These are phyloP conservation scores for Trapa bicornis DNA, from an alignment of 345 rosid species.

Conservation along the genomic window DNA sequence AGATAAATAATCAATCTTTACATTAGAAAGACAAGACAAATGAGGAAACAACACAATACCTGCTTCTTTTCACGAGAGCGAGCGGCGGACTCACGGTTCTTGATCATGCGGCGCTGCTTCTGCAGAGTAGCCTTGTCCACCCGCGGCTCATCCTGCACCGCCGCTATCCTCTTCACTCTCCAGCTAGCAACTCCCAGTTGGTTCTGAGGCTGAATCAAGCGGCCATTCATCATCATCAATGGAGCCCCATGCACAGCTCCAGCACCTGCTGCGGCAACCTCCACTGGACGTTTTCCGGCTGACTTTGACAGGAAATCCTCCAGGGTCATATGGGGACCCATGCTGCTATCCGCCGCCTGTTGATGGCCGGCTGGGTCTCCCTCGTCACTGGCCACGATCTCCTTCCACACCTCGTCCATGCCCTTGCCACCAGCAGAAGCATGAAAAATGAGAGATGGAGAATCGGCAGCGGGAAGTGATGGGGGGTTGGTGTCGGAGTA, in stretches of 20 bases:
- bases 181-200: conserved; percentile 15
- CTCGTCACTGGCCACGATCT: conserved; percentile 33
- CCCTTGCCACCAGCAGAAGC: conserved; percentile 14
- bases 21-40: no score
- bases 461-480: conserved; percentile 4
- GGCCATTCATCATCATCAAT: conserved; percentile 9
- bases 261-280: conserved; percentile 16
- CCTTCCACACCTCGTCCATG: conserved; percentile 52
- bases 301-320: conserved; percentile 47
- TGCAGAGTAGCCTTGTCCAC: conserved; percentile 54
- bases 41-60: conserved; percentile 10
- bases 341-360: conserved; percentile 4
- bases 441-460: conserved; percentile 9
- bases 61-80: conserved; percentile 57
- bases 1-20: neutral
- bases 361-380: neutral
- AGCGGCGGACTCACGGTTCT: conserved; percentile 58
- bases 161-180: conserved; percentile 40
- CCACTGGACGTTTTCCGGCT: conserved; percentile 32
- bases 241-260: conserved; percentile 7
- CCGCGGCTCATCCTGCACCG: conserved; percentile 28
- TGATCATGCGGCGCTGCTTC: conserved; percentile 54
- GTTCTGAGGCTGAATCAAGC: conserved; percentile 11
- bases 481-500: conserved; percentile 20
- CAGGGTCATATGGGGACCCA: conserved; percentile 25